A percentile compares a stretch with the other conserved stretches of the same genome.
Evolutionary conservation across 1,284 basidiomycete genomes (phyloP).

Genomic region (Rhodofomes roseus): DNA sequence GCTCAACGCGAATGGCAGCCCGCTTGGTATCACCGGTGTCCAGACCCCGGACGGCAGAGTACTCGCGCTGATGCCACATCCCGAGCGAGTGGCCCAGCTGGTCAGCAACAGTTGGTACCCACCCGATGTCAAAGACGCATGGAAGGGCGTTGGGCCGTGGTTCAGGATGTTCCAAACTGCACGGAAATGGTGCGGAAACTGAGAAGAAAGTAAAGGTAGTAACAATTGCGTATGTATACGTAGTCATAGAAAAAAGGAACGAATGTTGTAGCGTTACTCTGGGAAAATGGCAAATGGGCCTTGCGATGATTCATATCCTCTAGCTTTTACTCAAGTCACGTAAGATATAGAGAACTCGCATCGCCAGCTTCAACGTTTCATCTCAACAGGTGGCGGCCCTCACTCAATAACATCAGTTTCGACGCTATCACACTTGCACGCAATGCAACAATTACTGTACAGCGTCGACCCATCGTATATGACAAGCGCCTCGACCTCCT

Average conservation of each 20-base stretch:
- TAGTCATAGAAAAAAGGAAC: neutral
- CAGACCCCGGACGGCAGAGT: conserved; percentile 86
- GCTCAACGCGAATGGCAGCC: conserved; percentile 94
- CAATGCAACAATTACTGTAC: no score
- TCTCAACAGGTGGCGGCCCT: no score
- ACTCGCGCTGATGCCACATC: conserved; percentile 95
- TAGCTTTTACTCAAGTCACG: no score
- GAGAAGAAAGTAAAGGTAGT: neutral
- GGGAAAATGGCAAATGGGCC: neutral
- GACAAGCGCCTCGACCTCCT: conserved; percentile 26
- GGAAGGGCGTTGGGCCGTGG: conserved; percentile 86
- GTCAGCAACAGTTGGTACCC: conserved; percentile 91
- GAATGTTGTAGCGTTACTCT: neutral
- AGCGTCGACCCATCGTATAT: conserved; percentile 29
- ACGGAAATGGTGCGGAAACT: conserved; percentile 48
- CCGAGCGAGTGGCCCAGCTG: conserved; percentile 74
- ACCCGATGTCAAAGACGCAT: conserved; percentile 45
- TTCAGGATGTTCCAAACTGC: conserved; percentile 95
- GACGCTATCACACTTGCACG: no score
- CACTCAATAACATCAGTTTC: no score
- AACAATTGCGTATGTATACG: neutral
- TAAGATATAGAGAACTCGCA: no score
- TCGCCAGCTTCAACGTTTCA: no score
- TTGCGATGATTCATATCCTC: no score
- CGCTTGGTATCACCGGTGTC: conserved; percentile 85